Evolutionary conservation across 495 filamentous ascomycete species (phyloP).

Genomic region (Penicillium manginii): DNA sequence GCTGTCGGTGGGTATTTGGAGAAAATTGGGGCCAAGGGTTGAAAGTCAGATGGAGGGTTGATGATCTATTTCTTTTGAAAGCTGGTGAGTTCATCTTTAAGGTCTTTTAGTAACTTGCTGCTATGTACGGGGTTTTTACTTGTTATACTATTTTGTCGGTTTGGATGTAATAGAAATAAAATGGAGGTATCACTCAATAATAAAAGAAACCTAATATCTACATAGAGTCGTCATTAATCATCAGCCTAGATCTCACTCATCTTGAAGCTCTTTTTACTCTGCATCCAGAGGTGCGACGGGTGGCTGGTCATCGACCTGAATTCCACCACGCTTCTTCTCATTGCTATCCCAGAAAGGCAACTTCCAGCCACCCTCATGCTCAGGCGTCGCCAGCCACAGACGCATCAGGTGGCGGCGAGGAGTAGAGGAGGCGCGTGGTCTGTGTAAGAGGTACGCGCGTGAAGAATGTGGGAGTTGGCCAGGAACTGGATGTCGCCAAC

Average conservation of each 20-base stretch:
- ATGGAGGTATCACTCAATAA: slow-evolving; percentile 24
- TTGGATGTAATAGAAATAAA: neutral
- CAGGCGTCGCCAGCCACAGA: slow-evolving; percentile 80
- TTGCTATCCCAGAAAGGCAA: slow-evolving; percentile 79
- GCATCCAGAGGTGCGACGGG: slow-evolving; percentile 73
- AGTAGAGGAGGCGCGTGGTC: slow-evolving; percentile 65
- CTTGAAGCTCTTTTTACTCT: slow-evolving; percentile 50
- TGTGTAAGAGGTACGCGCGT: slow-evolving; percentile 68
- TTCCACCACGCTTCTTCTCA: slow-evolving; percentile 83
- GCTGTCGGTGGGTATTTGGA: slow-evolving; percentile 13
- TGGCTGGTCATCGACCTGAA: slow-evolving; percentile 79
- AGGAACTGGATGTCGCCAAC: slow-evolving; percentile 82
- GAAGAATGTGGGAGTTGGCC: slow-evolving; percentile 68
- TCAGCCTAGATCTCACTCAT: neutral
- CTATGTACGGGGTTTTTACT: too few species aligned
- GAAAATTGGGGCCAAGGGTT: neutral
- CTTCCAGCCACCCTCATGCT: slow-evolving; percentile 83
- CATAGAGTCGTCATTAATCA: slow-evolving; percentile 12
- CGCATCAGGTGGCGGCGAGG: slow-evolving; percentile 80
- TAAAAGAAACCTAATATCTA: slow-evolving; percentile 8
- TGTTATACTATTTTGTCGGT: too few species aligned
- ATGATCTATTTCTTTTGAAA: too few species aligned
- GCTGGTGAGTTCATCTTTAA: too few species aligned
- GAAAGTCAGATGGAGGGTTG: too few species aligned
- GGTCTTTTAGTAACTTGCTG: too few species aligned